Evolutionary conservation across 495 filamentous ascomycete species (phyloP), one percentile per base, ranked within the genome.

Genomic region (Acidomyces sp.): DNA sequence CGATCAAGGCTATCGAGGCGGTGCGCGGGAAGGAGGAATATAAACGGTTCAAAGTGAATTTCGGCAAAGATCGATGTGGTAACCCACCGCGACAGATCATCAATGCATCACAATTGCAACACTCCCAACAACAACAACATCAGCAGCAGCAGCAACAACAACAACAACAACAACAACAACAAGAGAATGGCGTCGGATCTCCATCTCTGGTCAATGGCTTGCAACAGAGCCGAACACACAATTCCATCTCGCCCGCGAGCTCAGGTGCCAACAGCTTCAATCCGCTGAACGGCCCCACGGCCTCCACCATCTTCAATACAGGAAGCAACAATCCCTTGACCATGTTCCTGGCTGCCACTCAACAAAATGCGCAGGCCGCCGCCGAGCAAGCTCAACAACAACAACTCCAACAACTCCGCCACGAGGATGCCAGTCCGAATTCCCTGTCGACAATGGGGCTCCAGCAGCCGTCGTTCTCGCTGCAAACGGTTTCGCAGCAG

Each of bases 1-100:
- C 90, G 28, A 97, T 97, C 68, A 97, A 97, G 61, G 92, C 90
- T 3, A 97, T 97, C 48, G 90, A 97, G 59, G 90, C 88, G 24
- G 77, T 96, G 49, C 75, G 90, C 20, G 78, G 84, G 56, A 81
- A 87, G 50, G 92, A 97, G 36, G 90, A 97, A 56, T 97, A 97
- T 65, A 80, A 74, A 59, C 79, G 88, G 34, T 97, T 97, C 72
- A 97, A 97, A 70, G 86, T 97, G 59, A 97, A 97, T 64, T 97
- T 97, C 59, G 90, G 90, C 55, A 97, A 97, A 65, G 90, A 97
- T 60, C 75, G 90, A 37, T 97, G 90, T 55, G 90, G 90, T 48
- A 97, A 96, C 61, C 83, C 90, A 15, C 90, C 90, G 18, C 75
- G 90, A 31, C 92, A 97, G 63, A 65, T 67, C n/a, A 69, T 69